Base-by-base conservation (phyloP, 495 filamentous ascomycete species). In the Penicillium angulare region DNA sequence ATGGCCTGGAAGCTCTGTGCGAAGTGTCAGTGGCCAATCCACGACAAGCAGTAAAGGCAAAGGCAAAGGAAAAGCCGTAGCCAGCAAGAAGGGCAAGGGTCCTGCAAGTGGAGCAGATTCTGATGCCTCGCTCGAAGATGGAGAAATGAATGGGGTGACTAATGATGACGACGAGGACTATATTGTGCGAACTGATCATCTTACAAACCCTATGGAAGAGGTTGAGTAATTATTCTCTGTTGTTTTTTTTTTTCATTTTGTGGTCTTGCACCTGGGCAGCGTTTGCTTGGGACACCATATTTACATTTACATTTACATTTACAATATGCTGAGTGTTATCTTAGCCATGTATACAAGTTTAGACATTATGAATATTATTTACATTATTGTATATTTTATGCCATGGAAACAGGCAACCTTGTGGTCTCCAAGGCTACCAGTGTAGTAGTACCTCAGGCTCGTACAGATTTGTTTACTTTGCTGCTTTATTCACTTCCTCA, bases 91-190 rank as follows among this genome's bases (percentile, higher is more conserved):
- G 50, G 76, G 38, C 36, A 65, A 65, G 24, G 47, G 52, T 15
- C 31, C 53, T 13, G 48, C 23, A 15, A 44, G 32, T 17, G 61
- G 49, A 17, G 63, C 54, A 3, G 67, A 72, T 29, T 72, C 69
- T 4, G 72, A 75, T 67, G 70, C 65, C 20, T 71, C 70, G 1
- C 47, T 72, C 13, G 33, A 48, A 23, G 69, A 71, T 34, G 61
- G 81, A 29, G 78, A 81, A 43, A 71, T 79, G 33, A 46, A 48
- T 27, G 59, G 57, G 51, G 52, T 67, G 50, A 57, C 69, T 31
- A 55, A 73, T 64, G 63, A 73, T 64, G 63, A 75, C 60, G 57
- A 81, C 34, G 79, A 80, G 46, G 75, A 82, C 33, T 74, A 77
- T 43, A 47, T 77, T 50, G 66, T 75, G 7, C 61, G 65, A n/a